Evolutionary conservation across 164 flowering plant species (phyloP).

Genomic region (Piper longum): DNA sequence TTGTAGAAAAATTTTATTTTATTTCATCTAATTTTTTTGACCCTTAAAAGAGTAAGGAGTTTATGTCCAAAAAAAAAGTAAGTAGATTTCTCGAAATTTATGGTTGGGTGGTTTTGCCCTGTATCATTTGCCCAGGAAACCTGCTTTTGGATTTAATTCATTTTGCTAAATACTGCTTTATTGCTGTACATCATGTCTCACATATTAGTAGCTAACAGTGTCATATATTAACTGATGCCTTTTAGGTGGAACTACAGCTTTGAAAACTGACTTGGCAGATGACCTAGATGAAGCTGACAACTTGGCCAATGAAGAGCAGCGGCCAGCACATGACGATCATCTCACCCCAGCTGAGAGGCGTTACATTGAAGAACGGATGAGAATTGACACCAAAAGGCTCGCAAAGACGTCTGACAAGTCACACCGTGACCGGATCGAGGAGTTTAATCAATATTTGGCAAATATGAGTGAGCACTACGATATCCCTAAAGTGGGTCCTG

Average conservation of each 20-base stretch:
- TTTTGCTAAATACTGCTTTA: no score
- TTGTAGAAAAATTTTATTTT: no score
- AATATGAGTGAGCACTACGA: slow-evolving; percentile 97
- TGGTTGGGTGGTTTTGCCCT: not conserved
- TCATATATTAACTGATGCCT: not conserved
- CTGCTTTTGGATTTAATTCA: not conserved
- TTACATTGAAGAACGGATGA: slow-evolving; percentile 66
- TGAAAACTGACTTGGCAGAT: slow-evolving; percentile 16
- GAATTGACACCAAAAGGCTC: slow-evolving; percentile 41
- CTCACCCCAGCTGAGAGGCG: slow-evolving; percentile 91
- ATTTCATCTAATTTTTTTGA: no score
- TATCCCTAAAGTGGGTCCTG: slow-evolving; percentile 99
- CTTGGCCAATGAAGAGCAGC: slow-evolving; percentile 22
- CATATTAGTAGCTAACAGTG: not conserved
- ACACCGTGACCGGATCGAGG: slow-evolving; percentile 79
- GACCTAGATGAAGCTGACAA: slow-evolving; percentile 22
- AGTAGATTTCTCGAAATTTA: no score
- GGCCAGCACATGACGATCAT: slow-evolving; percentile 24
- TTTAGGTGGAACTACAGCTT: slow-evolving; percentile 31
- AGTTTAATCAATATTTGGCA: slow-evolving; percentile 89
- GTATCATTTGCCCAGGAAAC: not conserved
- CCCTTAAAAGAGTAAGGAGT: no score
- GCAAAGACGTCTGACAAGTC: slow-evolving; percentile 75
- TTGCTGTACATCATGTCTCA: no score
- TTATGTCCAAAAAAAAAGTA: no score